A percentile compares a stretch with the other conserved stretches of the same genome.
Evolutionary conservation across 768 basidiomycete genomes (phyloP).

Genomic region (Amanita muscaria): DNA sequence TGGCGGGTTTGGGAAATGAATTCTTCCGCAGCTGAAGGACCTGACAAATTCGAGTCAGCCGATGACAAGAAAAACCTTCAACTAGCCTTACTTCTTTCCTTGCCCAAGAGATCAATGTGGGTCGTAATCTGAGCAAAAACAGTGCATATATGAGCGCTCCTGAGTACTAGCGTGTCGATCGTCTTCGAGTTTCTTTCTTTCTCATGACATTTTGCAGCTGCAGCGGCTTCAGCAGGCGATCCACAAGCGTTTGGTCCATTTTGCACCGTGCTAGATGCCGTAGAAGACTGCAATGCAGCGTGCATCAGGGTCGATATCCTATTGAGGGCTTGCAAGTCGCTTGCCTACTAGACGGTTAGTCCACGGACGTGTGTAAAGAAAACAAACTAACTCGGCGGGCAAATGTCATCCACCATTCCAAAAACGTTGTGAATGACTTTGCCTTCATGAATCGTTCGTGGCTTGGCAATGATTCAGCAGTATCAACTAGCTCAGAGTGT

Average conservation of each 20-base stretch:
- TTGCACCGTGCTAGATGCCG: not conserved
- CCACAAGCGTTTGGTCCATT: not conserved
- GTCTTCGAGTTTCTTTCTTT: not conserved
- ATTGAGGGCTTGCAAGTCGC: constrained; percentile 39
- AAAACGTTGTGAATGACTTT: constrained; percentile 49
- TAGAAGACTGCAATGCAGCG: not conserved
- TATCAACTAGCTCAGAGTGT: constrained; percentile 35
- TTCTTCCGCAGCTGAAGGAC: not conserved
- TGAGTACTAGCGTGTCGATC: not conserved
- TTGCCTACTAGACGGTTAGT: constrained; percentile 25
- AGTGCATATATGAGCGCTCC: constrained; percentile 7
- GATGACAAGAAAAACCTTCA: not conserved
- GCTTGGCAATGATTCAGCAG: constrained; percentile 29
- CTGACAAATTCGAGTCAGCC: not conserved
- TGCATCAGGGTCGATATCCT: constrained; percentile 12
- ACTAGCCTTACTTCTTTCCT: constrained; percentile 2
- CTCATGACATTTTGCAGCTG: not conserved
- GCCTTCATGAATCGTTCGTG: constrained; percentile 35
- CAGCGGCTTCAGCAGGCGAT: not conserved
- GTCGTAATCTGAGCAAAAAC: constrained; percentile 6
- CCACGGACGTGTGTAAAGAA: not conserved
- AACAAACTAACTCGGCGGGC: constrained; percentile 46
- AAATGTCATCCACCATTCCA: constrained; percentile 65
- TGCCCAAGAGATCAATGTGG: not conserved
- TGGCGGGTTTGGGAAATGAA: not conserved